Evolutionary conservation across 139 green algal species (phyloP).

Genomic region (Auxenochlorella pyrenoidosa): DNA sequence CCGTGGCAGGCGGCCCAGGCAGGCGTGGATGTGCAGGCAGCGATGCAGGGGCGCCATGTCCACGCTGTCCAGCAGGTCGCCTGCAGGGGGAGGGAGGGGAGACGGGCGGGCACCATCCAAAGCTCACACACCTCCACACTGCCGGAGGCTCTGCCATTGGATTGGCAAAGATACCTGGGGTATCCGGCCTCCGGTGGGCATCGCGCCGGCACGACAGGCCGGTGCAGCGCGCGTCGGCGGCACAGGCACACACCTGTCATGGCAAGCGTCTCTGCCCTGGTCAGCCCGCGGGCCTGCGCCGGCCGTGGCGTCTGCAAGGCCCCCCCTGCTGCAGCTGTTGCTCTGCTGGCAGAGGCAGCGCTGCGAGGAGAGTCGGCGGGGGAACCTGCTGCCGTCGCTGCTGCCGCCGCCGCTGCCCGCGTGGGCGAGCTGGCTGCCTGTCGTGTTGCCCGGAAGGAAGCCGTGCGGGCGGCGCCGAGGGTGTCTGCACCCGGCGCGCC

Average conservation of each 20-base stretch:
- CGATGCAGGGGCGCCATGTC: slow-evolving; percentile 71
- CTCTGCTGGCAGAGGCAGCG: background rate
- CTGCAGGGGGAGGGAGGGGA: background rate
- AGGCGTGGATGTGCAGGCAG: slow-evolving; percentile 45
- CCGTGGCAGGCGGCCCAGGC: slow-evolving; percentile 23
- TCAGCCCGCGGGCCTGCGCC: background rate
- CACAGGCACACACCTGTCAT: background rate
- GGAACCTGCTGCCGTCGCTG: background rate
- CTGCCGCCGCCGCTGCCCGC: background rate
- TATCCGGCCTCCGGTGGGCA: background rate
- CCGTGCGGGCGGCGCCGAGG: background rate
- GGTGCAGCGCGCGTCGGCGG: background rate
- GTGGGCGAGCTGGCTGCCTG: slow-evolving; percentile 17
- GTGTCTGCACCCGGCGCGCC: background rate
- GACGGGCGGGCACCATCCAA: background rate
- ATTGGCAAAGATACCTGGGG: too few relatives aligned
- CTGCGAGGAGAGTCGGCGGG: background rate
- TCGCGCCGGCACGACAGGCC: background rate
- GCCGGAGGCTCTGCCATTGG: too few relatives aligned
- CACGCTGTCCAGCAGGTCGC: slow-evolving; percentile 57
- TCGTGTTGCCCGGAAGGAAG: background rate
- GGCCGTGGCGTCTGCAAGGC: slow-evolving; percentile 2
- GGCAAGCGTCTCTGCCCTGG: background rate
- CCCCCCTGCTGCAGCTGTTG: slow-evolving; percentile 4
- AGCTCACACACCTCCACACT: too few relatives aligned